Evolutionary conservation across 805 yeast species (phyloP), one percentile per base, ranked within the genome.

Genomic region (Saccharomycopsis guyanensis): DNA sequence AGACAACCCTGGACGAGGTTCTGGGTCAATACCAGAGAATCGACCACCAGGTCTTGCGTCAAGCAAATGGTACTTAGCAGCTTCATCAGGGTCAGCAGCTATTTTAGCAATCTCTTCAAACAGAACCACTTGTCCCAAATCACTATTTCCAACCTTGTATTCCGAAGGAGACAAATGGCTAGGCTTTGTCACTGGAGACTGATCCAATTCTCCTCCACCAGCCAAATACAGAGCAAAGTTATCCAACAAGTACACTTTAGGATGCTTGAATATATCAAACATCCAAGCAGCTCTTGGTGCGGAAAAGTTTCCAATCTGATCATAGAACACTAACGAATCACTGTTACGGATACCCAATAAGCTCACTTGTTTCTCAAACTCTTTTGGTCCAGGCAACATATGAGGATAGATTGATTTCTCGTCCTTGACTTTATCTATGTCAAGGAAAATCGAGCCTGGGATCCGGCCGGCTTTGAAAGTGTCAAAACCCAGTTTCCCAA

Each of bases 201-300:
- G 13, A 24, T 50, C 50, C n/a, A 52, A 27, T 39, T 25, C 29
- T 37, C 66, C 71, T 3, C 74, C 74, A 4, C 58, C 61, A 7
- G 59, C 52, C 51, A 72, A 66, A 60, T 82, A 86, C 19, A 56
- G 57, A 12, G 67, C 72, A 55, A 68, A 91, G 52, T 84, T 84
- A 65, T 93, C 83, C 52, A 91, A 71, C 40, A 91, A 58, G 52
- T 69, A 72, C 20, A 88, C 82, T 31, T 76, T 64, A 42, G 76
- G 65, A 61, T 89, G 97, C 5, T 91, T 91, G 61, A 84, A 86
- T 0, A 83, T 68, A 32, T 79, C 72, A 56, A 93, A 73, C 55
- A 89, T 86, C 96, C 97, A 93, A 0, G 88, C 89, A 15, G 85
- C 94, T 54, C 98, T 73, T 33, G 97, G 96, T 2, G 89, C 78